A percentile compares a stretch with the other conserved stretches of the same genome.
These are phyloP conservation scores for Nakazawaea sp. DNA, from an alignment of 805 yeast species.

Conservation along the genomic window DNA sequence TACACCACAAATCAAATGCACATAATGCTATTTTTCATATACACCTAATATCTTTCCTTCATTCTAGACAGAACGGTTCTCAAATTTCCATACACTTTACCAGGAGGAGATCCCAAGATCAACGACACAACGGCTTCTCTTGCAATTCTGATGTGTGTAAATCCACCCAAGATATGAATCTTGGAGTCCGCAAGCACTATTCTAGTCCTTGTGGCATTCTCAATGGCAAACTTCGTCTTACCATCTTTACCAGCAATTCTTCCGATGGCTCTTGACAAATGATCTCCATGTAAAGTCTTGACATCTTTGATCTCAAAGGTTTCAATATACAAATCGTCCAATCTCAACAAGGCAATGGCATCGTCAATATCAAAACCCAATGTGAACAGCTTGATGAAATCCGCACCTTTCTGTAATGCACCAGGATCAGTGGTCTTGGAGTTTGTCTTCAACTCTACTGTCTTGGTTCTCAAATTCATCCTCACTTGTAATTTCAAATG, in stretches of 20 bases:
- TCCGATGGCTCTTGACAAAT: constrained; percentile 96
- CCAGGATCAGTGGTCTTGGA: constrained; percentile 86
- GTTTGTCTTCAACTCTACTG: constrained; percentile 81
- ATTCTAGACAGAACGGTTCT: constrained; percentile 95
- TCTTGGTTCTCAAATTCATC: constrained; percentile 84
- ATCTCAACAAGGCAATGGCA: constrained; percentile 86
- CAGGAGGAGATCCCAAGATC: constrained; percentile 97
- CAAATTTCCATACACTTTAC: constrained; percentile 94
- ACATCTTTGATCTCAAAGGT: constrained; percentile 97
- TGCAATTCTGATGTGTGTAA: constrained; percentile 97
- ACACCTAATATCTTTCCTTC: constrained; percentile 85
- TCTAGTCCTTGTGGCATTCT: constrained; percentile 96
- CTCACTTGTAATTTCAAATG: constrained; percentile 92
- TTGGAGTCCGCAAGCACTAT: constrained; percentile 95
- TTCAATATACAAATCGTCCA: constrained; percentile 94
- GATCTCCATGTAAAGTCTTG: constrained; percentile 92
- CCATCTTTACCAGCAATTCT: constrained; percentile 99
- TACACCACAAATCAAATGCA: too few species aligned
- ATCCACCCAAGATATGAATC: constrained; percentile 95
- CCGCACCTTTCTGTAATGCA: constrained; percentile 97
- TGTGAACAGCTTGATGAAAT: constrained; percentile 91
- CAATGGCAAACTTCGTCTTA: constrained; percentile 96
- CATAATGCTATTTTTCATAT: too few species aligned
- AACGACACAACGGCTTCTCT: constrained; percentile 92
- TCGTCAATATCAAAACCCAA: constrained; percentile 96